Evolutionary conservation across 768 basidiomycete species (phyloP), one percentile per base, ranked within the genome.

Genomic region (Phlegmacium glaucopus): DNA sequence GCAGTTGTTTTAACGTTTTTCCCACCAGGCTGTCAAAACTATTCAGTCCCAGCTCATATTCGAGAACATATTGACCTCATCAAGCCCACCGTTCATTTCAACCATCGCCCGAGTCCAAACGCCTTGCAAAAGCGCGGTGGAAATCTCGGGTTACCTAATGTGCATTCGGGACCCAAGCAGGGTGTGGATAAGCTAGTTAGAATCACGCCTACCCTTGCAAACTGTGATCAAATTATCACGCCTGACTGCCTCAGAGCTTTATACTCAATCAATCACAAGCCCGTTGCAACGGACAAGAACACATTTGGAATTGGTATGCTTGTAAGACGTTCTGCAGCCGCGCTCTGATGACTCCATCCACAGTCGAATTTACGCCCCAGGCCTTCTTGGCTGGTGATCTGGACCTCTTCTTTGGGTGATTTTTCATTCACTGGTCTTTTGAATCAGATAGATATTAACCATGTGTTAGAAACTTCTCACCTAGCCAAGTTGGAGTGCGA

Each of bases 341-440:
- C n/a, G n/a, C n/a, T 32, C 25, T 42, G 15, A 48, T 9, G 15
- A 25, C 15, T 6, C 15, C 10, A 29, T 15, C 10, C 44, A 15
- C 39, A 77, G 78, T 75, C 47, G 79, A 81, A 56, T 80, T 71
- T 56, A 75, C 76, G 4, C 80, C 79, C 0, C 71, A 78, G 45
- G 60, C 76, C 2, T 80, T 68, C 56, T 45, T 69, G 13, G 70
- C 68, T 16, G 56, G 59, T 1, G 79, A 80, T 50, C 62, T 78
- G 26, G 64, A 80, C 40, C 15, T 74, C 45, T 81, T 82, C 58
- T 61, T 63, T 43, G 39, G 55, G 65, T 62, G 48, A 4, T 18
- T 13, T 6, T 4, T 11, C 13, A 22, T 17, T 12, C 18, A 13
- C 30, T 5, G 4, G 17, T 10, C 13, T 25, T 4, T 17, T 4